Base-by-base conservation (phyloP, 208 protist genomes). In the Acanthamoeba polyphaga region DNA sequence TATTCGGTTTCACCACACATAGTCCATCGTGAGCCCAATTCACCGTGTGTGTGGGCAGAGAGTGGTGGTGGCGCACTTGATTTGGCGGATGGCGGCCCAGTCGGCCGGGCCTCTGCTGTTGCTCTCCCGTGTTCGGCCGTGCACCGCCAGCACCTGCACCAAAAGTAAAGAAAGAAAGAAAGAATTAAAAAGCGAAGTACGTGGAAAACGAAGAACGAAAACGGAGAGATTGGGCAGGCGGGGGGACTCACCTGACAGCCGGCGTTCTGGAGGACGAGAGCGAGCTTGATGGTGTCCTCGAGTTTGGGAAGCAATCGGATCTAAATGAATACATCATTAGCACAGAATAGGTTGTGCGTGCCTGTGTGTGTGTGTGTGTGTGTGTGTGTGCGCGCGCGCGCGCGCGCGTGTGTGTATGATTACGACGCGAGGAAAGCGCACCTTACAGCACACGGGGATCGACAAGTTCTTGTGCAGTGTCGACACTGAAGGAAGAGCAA, bases 371-470 rank as follows among this genome's bases (percentile, higher is more conserved):
- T n/a, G n/a, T n/a, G n/a, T n/a, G n/a, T n/a, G n/a, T n/a, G n/a
- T n/a, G n/a, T n/a, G n/a, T n/a, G n/a, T n/a, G n/a, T n/a, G n/a
- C n/a, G n/a, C n/a, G n/a, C n/a, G n/a, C n/a, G n/a, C n/a, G n/a
- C 38, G 38, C 38, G 38, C 38, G 38, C 38, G 38, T 3, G 38
- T 38, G 38, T 38, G 38, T 38, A 3, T 38, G 38, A 38, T 38
- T 38, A 38, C 1, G 38, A 38, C 38, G 38, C 38, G 38, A 38
- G 38, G 38, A 12, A 76, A 8, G 32, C 29, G 5, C 24, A 87
- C 78, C 94, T 97, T 97, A 74, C 94, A 95, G 4, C 95, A 96
- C 17, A 97, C 96, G 15, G 97, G 96, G 12, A 97, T 87, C 7
- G 60, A 95, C 15, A 96, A 78, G 49, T 97, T 78, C 32, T 94